Base-by-base conservation (phyloP, 1,284 basidiomycete genomes). In the Ganoderma leucocontextum region DNA sequence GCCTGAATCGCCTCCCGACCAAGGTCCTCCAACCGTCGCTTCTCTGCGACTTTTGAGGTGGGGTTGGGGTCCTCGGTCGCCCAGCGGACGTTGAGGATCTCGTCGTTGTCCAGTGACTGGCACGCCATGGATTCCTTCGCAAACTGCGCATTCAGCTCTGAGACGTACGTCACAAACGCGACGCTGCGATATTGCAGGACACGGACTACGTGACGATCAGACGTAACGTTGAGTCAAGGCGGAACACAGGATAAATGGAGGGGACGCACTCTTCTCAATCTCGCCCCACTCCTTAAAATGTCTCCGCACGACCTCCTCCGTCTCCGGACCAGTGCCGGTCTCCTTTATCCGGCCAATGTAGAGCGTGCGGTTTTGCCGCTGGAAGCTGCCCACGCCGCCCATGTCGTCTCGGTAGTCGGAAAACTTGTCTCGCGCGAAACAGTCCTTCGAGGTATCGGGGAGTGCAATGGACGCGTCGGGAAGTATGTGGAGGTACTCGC, bases 81-180 rank as follows among this genome's bases (percentile, higher is more conserved):
- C 96, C 96, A 98, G 64, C 96, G 91, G 57, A 98, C 95, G 80
- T 99, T 99, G 72, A 99, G 87, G 73, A 99, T 96, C 80, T 99
- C 98, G 80, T 98, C 95, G 76, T 97, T 95, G 80, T 99, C 97
- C 73, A 99, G 85, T 33, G 95, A 97, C 81, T 99, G 98, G 80
- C 97, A 96, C 55, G 96, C 95, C 98, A 99, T 99, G 0, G 98
- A 91, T 81, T 99, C 98, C 79, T 99, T 99, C 19, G 97, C 98
- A 78, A 99, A 99, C 77, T 98, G 95, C 0, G 96, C 98, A 73
- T 90, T 84, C 65, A 92, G 77, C 78, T 99, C 97, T 53, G 88
- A 88, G 64, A 91, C 89, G 82, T 97, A 99, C 1, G 97, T 98
- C 60, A 99, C 97, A 81, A 99, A 99, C 0, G 96, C 98, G 68